Evolutionary conservation across 352 stramenopile species (phyloP), one percentile per base, ranked within the genome.

Genomic region (Plasmopara viticola): DNA sequence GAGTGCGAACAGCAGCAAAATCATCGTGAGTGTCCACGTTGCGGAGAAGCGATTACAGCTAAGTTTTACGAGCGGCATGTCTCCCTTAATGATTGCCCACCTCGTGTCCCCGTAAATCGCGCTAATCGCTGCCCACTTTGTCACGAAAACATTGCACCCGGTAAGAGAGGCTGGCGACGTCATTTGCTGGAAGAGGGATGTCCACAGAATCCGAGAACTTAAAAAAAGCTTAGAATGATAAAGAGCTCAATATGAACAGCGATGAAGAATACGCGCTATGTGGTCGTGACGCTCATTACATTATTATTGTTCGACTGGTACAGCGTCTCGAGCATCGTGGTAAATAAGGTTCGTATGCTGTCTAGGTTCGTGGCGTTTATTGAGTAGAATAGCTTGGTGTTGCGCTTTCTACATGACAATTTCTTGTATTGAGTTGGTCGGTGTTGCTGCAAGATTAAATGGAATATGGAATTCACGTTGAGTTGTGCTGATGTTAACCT

Each of bases 31-130:
- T 95, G 85, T 46, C 75, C 69, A 7, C 77, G 80, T 6, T 95
- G 85, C 44, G 73, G 78, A 20, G 85, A 95, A 66, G 85, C 83
- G 34, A 94, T 95, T 58, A 91, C 81, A 6, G 44, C 62, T 18
- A 88, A 89, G 58, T 94, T 90, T 45, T 93, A 72, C 46, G 78
- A 91, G 48, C 83, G 90, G 42, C 85, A 95, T 53, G 78, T 91
- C 13, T 62, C 58, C 0, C 62, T 88, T 10, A 79, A 85, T 41
- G 83, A 94, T 63, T 94, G 83, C 29, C 64, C 72, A 9, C 75
- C 73, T 30, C 66, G 75, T 14, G 70, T 69, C 5, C 69, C 78
- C 13, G 70, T 79, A 0, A 77, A 86, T 48, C 58, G 74, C 9
- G 80, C 70, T 41, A 91, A 72, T 34, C 80, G 83, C n/a, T 94